These are phyloP conservation scores for Madurella fahalii DNA, from an alignment of 2,329 filamentous ascomycete species.

Conservation along the genomic window DNA sequence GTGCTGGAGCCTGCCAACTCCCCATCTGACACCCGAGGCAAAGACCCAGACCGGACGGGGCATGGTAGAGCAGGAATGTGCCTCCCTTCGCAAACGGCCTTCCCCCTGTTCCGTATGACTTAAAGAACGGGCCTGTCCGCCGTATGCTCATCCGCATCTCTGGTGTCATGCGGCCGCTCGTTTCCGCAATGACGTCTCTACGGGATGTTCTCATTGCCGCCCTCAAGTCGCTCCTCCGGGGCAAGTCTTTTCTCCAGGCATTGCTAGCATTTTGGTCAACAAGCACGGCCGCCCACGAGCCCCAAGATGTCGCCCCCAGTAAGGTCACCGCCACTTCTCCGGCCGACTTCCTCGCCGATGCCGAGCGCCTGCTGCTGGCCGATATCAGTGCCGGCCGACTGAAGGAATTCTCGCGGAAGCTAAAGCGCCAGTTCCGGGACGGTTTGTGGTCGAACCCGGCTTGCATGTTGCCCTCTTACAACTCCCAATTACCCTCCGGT, in stretches of 20 bases:
- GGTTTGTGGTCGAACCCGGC: conserved; percentile 48
- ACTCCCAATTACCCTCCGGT: conserved; percentile 59
- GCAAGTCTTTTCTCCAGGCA: conserved; percentile 56
- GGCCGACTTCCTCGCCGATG: conserved; percentile 54
- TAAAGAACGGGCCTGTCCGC: conserved; percentile 17
- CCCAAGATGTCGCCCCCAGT: conserved; percentile 21
- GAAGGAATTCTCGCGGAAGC: conserved; percentile 41
- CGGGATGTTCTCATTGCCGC: conserved; percentile 52
- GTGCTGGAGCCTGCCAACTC: conserved; percentile 3
- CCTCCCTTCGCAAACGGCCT: conserved; percentile 6
- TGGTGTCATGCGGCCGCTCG: conserved; percentile 47
- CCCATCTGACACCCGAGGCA: neutral
- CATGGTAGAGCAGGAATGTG: conserved; percentile 16
- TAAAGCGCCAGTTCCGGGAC: conserved; percentile 54
- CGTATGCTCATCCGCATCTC: conserved; percentile 5
- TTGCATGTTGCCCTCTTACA: conserved; percentile 65
- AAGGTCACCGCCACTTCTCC: conserved; percentile 31
- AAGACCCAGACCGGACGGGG: conserved; percentile 2
- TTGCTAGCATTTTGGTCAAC: conserved; percentile 53
- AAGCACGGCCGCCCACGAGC: conserved; percentile 37
- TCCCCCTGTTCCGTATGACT: conserved; percentile 16
- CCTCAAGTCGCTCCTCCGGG: conserved; percentile 54
- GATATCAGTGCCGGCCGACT: conserved; percentile 46
- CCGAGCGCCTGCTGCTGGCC: conserved; percentile 48
- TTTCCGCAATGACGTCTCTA: conserved; percentile 55